A percentile compares a stretch with the other conserved stretches of the same genome.
phyloP scores from a whole-genome alignment of 345 rosid species.

The Cardamine chenopodiifolia region DNA sequence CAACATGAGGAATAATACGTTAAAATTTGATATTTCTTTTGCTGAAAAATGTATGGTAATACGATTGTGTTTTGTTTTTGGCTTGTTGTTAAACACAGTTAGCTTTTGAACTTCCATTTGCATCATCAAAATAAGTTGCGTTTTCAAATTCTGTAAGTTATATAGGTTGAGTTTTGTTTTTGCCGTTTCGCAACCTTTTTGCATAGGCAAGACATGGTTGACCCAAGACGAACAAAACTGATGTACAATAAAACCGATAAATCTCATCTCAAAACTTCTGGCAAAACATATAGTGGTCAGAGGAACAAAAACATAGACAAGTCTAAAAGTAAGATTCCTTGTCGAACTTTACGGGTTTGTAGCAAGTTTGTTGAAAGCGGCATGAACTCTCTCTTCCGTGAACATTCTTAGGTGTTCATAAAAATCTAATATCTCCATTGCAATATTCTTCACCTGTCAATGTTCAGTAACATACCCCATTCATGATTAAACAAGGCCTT shows the following conservation, averaged over 20 bases:
- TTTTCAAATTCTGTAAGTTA: no score
- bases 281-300: background rate
- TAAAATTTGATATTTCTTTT: no score
- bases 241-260: slow-evolving; percentile 1
- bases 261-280: slow-evolving; percentile 8
- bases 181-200: no score
- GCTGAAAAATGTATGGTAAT: no score
- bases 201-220: slow-evolving; percentile 2
- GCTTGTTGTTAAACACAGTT: no score
- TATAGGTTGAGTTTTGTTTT: no score
- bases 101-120: no score
- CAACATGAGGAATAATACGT: no score
- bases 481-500: no score
- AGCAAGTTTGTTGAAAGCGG: slow-evolving; percentile 65
- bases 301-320: slow-evolving; percentile 5
- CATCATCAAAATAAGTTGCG: no score
- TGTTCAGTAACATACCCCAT: background rate
- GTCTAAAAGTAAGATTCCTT: background rate
- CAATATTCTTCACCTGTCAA: slow-evolving; percentile 58
- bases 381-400: slow-evolving; percentile 44
- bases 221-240: slow-evolving; percentile 10
- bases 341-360: slow-evolving; percentile 41
- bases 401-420: slow-evolving; percentile 51
- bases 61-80: no score
- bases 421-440: slow-evolving; percentile 64